Evolutionary conservation across 2,329 filamentous ascomycete species (phyloP).

Genomic region (Intubia oerlemansii): DNA sequence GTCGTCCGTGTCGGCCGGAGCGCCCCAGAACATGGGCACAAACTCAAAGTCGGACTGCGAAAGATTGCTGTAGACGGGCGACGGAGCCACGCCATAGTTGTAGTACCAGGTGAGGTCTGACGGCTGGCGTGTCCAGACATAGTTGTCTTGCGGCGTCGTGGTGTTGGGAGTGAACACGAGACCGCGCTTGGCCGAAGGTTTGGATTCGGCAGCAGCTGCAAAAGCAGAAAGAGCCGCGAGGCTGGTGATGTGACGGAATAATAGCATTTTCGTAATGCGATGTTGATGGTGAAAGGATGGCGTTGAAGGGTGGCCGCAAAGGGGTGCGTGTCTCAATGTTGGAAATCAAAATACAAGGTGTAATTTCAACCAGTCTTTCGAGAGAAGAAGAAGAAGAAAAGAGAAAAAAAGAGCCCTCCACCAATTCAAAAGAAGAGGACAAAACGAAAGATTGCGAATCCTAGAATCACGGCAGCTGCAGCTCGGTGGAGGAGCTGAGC

Average conservation of each 20-base stretch:
- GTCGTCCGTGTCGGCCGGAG: constrained; percentile 22
- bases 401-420: too few relatives aligned
- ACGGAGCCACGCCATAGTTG: constrained; percentile 45
- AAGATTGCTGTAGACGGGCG: constrained; percentile 24
- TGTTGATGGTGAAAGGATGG: background rate
- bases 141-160: constrained; percentile 36
- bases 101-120: constrained; percentile 65
- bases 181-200: constrained; percentile 44
- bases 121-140: constrained; percentile 34
- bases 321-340: background rate
- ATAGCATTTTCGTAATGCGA: background rate
- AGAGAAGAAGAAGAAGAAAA: too few relatives aligned
- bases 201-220: constrained; percentile 6
- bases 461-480: too few relatives aligned
- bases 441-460: too few relatives aligned
- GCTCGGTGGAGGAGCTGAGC: too few relatives aligned
- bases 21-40: constrained; percentile 64
- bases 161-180: constrained; percentile 44
- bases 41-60: constrained; percentile 42
- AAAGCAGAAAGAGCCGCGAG: background rate
- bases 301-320: background rate
- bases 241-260: too few relatives aligned
- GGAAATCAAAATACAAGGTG: too few relatives aligned
- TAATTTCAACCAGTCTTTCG: too few relatives aligned
- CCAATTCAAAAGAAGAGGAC: too few relatives aligned